phyloP scores from a whole-genome alignment of 495 filamentous ascomycete species.

The Venustampulla echinocandica region DNA sequence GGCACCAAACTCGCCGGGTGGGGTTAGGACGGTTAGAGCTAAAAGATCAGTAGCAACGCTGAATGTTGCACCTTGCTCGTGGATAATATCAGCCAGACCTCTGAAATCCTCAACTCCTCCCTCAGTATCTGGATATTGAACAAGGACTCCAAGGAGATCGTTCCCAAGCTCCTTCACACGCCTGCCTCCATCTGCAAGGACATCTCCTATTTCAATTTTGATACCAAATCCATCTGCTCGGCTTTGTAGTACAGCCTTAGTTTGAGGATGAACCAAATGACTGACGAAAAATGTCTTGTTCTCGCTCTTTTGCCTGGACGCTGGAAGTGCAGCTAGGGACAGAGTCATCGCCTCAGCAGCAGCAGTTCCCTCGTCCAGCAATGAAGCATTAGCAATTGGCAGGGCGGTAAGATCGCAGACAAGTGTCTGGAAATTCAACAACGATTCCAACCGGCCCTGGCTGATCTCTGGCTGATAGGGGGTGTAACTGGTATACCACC shows the following conservation, averaged over 20 bases:
- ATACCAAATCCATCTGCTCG: conserved; percentile 94
- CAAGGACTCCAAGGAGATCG: conserved; percentile 81
- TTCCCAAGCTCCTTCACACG: conserved; percentile 66
- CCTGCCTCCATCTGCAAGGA: conserved; percentile 53
- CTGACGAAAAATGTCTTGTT: conserved; percentile 81
- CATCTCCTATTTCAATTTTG: conserved; percentile 62
- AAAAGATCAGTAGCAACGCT: conserved; percentile 88
- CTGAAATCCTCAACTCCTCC: conserved; percentile 74
- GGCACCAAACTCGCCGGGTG: conserved; percentile 92
- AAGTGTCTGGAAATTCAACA: conserved; percentile 95
- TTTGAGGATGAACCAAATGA: conserved; percentile 78
- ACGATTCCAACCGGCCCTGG: conserved; percentile 84
- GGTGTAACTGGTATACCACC: conserved; percentile 98
- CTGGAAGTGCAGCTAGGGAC: conserved; percentile 68
- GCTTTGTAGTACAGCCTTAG: conserved; percentile 73
- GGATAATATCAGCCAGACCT: conserved; percentile 63
- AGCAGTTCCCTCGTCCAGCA: conserved; percentile 89
- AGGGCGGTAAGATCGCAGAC: conserved; percentile 84
- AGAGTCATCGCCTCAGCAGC: conserved; percentile 97
- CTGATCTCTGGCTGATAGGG: conserved; percentile 98
- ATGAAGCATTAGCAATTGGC: conserved; percentile 86
- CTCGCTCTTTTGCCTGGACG: conserved; percentile 60
- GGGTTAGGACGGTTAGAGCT: conserved; percentile 80
- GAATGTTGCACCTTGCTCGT: conserved; percentile 72
- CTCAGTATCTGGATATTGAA: conserved; percentile 90